Base-by-base conservation (phyloP, 2,329 filamentous ascomycete genomes). In the Cytospora schulzeri region DNA sequence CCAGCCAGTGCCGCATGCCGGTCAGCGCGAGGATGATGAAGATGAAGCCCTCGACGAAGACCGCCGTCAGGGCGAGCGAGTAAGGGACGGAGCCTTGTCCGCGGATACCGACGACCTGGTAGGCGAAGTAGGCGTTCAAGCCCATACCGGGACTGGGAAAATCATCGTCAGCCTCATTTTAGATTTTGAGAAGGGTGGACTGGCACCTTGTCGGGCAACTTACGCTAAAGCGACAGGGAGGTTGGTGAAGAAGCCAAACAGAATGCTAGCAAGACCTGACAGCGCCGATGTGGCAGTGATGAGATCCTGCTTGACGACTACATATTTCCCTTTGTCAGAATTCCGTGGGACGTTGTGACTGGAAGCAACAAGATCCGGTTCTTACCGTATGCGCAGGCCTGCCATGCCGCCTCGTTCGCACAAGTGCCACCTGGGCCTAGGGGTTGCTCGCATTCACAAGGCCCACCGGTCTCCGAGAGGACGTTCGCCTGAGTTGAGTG, bases 241-340 rank as follows among this genome's bases (percentile, higher is more conserved):
- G 70, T 96, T 96, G 31, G 92, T 92, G 60, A 93, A 81, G 24
- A 94, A 82, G 4, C 92, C 92, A 78, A 96, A 94, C 65, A 84
- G 80, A 70, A 96, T 88, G 28, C 88, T 90, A 1, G 90, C 85
- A 65, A 95, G 80, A 8, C 91, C 91, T 7, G 91, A 82, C 59
- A 95, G 85, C 12, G 91, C 91, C n/a, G 91, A 90, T 0, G 92
- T 96, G 4, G 91, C 90, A 1, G 92, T 96, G 64, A 95, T 88
- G 22, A 95, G 79, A 74, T 96, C 92, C 35, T 89, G 85, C 69
- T 91, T 89, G 67, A 96, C 65, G 33, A 65, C 65, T 67, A 31
- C 8, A 4, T 17, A 52, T 14, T 51, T 11, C 12, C 17, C 14
- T 29, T 48, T 24, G 41, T 67, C 17, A 67, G 38, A 17, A 8